Base-by-base conservation (phyloP, 2,329 filamentous ascomycete species). In the Fusarium marasasianum region DNA sequence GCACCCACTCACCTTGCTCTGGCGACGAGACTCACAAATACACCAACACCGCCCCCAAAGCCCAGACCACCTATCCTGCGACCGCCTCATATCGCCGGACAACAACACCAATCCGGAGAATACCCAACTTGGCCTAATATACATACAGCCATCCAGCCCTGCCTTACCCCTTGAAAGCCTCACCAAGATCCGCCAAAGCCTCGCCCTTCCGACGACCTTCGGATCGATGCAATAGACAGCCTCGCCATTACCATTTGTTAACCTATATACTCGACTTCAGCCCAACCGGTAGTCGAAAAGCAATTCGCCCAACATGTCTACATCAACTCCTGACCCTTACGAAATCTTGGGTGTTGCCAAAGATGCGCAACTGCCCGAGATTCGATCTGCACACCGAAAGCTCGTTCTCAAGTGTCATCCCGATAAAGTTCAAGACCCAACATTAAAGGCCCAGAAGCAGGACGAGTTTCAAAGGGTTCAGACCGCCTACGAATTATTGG, bases 401-500 rank as follows among this genome's bases (percentile, higher is more conserved):
- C 91, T 97, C 45, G 94, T 94, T 41, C 89, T 98, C 76, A 94
- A 93, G 82, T 95, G 93, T 80, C 95, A 98, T 77, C 95, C 95
- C 40, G 95, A 98, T 86, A 97, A 98, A 84, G 90, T 97, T 72
- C 92, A 94, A 75, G 90, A 97, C 78, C 91, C 92, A 60, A 86
- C 90, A 22, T 86, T 93, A 78, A 97, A 96, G 83, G 90, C 91
- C 67, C 86, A 90, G 77, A 97, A 95, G 82, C 91, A 93, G 77
- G 92, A 94, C 77, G 92, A 97, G 83, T 99, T 98, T 79, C 95
- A 98, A 83, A 91, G 91, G 81, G 94, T 98, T 40, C 95, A 98
- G 82, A 91, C 95, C 78, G 95, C 96, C 57, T 99, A 98, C 83
- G 96, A 98, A 83, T 87, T 96, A 37, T 89, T 99, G 69, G 93